Conservation (phyloP, 2,329 filamentous ascomycete species). For the Cryphonectria nitschkei region DNA sequence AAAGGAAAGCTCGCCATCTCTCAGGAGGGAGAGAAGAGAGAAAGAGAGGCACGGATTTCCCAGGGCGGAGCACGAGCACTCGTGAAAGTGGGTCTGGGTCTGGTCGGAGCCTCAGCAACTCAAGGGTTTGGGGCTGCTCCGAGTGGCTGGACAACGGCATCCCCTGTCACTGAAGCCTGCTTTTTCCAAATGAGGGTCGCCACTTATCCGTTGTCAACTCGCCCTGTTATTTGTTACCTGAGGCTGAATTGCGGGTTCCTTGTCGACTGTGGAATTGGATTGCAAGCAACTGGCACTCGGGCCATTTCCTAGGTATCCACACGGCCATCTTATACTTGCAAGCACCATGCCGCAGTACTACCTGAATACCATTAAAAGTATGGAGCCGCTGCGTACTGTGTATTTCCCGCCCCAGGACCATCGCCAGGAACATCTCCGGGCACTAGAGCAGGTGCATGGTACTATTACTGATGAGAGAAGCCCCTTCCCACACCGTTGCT, state of each 20-base stretch:
- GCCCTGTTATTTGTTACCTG: slow-evolving; percentile 22
- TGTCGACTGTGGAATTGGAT: slow-evolving; percentile 6
- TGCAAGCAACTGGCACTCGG: slow-evolving; percentile 16
- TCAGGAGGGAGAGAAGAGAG: background rate
- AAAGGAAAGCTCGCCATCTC: slow-evolving; percentile 6
- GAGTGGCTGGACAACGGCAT: slow-evolving; percentile 22
- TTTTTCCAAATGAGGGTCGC: slow-evolving; percentile 25
- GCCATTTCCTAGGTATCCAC: slow-evolving; percentile 19
- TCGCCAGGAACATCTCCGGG: slow-evolving; percentile 2
- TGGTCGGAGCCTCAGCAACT: slow-evolving; percentile 22
- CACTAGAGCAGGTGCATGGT: background rate
- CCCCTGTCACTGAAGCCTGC: slow-evolving; percentile 24
- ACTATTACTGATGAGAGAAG: background rate
- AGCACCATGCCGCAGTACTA: background rate
- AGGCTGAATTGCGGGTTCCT: slow-evolving; percentile 24
- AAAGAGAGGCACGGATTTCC: background rate
- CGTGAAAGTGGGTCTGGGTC: slow-evolving; percentile 23
- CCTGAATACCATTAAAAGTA: background rate
- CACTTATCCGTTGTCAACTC: slow-evolving; percentile 21
- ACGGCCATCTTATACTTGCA: slow-evolving; percentile 3
- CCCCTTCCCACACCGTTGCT: background rate
- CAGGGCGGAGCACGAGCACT: slow-evolving; percentile 4
- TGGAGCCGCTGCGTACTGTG: slow-evolving; percentile 1
- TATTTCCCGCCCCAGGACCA: background rate
- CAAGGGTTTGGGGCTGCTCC: slow-evolving; percentile 23